phyloP scores from a whole-genome alignment of 2,329 filamentous ascomycete genomes.

The Cadophora malorum region DNA sequence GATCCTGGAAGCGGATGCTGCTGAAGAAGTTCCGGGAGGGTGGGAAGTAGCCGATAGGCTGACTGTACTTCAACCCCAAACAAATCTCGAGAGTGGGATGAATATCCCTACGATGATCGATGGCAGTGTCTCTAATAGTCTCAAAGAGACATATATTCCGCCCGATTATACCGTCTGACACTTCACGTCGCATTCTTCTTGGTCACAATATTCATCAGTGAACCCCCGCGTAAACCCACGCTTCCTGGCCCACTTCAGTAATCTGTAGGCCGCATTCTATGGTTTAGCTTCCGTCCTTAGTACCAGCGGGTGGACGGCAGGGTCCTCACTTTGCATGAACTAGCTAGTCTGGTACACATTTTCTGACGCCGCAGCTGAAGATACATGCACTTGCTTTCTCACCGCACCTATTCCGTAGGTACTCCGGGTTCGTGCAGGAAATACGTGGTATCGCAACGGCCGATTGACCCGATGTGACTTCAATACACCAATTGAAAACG shows the following conservation, averaged over 20 bases:
- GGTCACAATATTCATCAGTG: background rate
- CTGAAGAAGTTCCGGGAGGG: background rate
- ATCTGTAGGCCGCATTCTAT: background rate
- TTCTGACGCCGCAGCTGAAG: background rate
- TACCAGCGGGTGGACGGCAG: slow-evolving; percentile 16
- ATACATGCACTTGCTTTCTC: background rate
- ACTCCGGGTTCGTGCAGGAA: slow-evolving; percentile 19
- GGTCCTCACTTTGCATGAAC: background rate
- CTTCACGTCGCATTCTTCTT: background rate
- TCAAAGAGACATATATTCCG: background rate
- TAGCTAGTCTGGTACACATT: slow-evolving; percentile 4
- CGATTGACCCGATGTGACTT: background rate
- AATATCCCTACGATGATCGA: background rate
- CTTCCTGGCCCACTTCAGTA: background rate
- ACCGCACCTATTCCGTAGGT: slow-evolving; percentile 1
- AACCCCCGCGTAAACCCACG: background rate
- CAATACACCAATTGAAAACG: background rate
- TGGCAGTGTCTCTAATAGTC: background rate
- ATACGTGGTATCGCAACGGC: background rate
- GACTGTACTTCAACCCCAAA: background rate
- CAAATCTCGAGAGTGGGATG: background rate
- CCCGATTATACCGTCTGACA: background rate
- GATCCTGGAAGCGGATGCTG: background rate
- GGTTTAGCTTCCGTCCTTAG: slow-evolving; percentile 9
- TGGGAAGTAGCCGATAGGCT: background rate